Conservation (phyloP, 2,329 filamentous ascomycete species). For the Colletotrichum echinochloae region DNA sequence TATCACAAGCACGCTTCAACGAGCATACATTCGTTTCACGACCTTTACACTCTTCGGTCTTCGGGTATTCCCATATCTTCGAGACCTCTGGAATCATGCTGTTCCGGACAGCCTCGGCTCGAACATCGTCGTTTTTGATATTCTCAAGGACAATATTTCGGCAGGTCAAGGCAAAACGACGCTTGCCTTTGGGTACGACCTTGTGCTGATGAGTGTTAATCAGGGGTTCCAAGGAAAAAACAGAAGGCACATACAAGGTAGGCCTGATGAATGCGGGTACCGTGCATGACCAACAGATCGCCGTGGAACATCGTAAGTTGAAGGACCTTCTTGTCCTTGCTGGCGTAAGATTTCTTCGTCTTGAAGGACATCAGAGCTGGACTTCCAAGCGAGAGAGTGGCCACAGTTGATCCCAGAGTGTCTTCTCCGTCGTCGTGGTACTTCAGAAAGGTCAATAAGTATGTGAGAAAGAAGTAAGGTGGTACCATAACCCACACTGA, state of each 20-base stretch:
- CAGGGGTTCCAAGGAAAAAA: neutral
- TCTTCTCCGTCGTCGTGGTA: constrained; percentile 76
- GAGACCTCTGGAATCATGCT: constrained; percentile 49
- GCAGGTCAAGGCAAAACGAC: constrained; percentile 69
- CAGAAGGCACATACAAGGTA: constrained; percentile 60
- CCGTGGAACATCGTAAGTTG: constrained; percentile 66
- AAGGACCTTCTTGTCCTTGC: constrained; percentile 45
- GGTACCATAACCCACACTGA: constrained; percentile 57
- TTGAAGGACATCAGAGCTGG: constrained; percentile 69
- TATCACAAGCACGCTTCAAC: constrained; percentile 8
- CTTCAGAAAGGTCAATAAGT: constrained; percentile 46
- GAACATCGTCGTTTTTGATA: constrained; percentile 49
- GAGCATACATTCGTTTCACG: neutral
- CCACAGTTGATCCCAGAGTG: constrained; percentile 71
- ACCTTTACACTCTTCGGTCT: neutral
- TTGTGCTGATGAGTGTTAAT: constrained; percentile 56
- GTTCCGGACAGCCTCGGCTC: constrained; percentile 46
- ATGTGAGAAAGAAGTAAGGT: neutral
- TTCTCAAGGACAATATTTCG: constrained; percentile 61
- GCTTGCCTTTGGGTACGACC: constrained; percentile 61
- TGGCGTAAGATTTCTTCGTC: constrained; percentile 58
- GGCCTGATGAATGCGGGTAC: constrained; percentile 66
- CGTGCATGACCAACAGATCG: constrained; percentile 75
- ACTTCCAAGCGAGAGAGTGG: constrained; percentile 70
- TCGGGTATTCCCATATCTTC: constrained; percentile 22